A percentile compares a stretch with the other conserved stretches of the same genome.
Conservation (phyloP, 495 filamentous ascomycete species). For the Penicillium waksmanii region DNA sequence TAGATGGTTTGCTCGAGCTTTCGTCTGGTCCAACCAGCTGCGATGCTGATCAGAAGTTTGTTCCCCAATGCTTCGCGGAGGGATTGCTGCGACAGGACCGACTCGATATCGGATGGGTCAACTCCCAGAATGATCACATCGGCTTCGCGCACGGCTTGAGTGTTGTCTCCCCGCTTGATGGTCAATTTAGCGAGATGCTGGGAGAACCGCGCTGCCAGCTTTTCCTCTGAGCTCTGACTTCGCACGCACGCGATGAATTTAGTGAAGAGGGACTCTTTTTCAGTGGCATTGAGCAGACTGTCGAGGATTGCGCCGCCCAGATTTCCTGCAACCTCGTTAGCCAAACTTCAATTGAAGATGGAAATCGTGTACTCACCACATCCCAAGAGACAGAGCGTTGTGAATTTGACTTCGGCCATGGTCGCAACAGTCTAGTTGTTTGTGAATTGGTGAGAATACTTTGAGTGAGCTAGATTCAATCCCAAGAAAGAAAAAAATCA, state of each 20-base stretch:
- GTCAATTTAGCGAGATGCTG: conserved; percentile 18
- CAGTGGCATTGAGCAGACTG: conserved; percentile 27
- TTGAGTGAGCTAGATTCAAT: too few species aligned
- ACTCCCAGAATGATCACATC: conserved; percentile 38
- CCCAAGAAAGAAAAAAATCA: background rate
- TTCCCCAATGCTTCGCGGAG: conserved; percentile 27
- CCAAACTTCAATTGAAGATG: background rate
- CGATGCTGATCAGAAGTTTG: conserved; percentile 48
- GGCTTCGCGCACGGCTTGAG: conserved; percentile 25
- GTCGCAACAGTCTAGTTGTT: background rate
- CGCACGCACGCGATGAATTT: conserved; percentile 39
- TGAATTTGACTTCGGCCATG: conserved; percentile 22
- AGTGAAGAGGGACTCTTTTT: conserved; percentile 25
- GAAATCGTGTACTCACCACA: conserved; percentile 33
- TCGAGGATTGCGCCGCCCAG: conserved; percentile 42
- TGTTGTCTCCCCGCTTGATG: conserved; percentile 23
- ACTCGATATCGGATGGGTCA: conserved; percentile 36
- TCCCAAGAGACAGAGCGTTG: conserved; percentile 41
- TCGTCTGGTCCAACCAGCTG: conserved; percentile 43
- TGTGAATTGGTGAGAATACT: too few species aligned
- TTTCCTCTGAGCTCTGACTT: conserved; percentile 27
- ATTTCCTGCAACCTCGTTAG: conserved; percentile 32
- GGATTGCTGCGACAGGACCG: conserved; percentile 27
- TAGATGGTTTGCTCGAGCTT: conserved; percentile 36
- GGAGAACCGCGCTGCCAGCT: conserved; percentile 22